Conservation (phyloP, 176 grass and related monocot genomes). For the Oryza officinalis region DNA sequence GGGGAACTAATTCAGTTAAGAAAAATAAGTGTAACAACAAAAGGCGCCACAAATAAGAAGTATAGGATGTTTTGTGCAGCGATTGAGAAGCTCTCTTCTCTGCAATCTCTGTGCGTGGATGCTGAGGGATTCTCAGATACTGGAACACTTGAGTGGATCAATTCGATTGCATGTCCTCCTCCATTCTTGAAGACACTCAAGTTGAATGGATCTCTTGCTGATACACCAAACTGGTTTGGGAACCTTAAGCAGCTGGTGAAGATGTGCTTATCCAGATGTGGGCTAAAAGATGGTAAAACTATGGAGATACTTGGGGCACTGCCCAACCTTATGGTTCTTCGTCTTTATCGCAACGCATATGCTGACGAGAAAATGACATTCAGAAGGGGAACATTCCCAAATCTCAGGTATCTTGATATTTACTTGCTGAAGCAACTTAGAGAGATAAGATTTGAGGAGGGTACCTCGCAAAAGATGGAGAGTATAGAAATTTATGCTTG, state of each 20-base stretch:
- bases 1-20: background rate
- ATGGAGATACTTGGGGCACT: conserved; percentile 5
- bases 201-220: background rate
- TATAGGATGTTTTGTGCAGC: background rate
- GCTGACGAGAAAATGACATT: background rate
- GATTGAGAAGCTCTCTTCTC: background rate
- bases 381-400: background rate
- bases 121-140: no score
- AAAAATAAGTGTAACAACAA: background rate
- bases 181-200: background rate
- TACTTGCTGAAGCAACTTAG: fast-evolving
- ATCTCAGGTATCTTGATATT: background rate
- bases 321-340: background rate
- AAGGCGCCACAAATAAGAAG: background rate
- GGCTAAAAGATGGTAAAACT: background rate
- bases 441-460: conserved; percentile 1
- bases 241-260: conserved; percentile 1
- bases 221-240: background rate
- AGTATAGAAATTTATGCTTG: background rate
- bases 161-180: background rate
- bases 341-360: fast-evolving
- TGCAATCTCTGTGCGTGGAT: background rate
- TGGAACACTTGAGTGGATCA: background rate
- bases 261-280: fast-evolving
- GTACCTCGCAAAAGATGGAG: background rate